Evolutionary conservation across 2,329 filamentous ascomycete species (phyloP), one percentile per base, ranked within the genome.

Genomic region (Cadophora sp.): DNA sequence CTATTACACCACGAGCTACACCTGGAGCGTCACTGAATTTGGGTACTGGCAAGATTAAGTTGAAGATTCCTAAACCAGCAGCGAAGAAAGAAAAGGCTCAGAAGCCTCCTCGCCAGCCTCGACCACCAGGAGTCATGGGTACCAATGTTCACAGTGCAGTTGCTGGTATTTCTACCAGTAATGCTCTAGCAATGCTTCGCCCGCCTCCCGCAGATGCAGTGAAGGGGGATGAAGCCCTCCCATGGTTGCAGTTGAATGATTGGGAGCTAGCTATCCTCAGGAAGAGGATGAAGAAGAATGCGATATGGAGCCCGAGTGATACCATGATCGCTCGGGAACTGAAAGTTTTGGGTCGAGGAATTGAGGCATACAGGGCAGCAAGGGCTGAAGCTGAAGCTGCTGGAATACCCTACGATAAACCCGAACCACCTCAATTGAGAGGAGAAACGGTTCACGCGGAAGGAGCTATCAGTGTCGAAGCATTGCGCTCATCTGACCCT

Each of bases 221-320:
- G 1, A 79, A 85, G 16, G 88, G 88, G 31, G 88, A 87, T 65
- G 74, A 82, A 2, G 85, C 90, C 67, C 85, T 87, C 12, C 89
- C 89, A 0, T 91, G 89, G 89, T 81, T 91, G 27, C 87, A 88
- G 73, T 82, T 91, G 46, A 91, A 88, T 7, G 81, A 84, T 19
- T 90, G 87, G 70, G 89, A 91, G 76, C 82, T 91, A 58, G 89
- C 88, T 0, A 86, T 89, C 71, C 83, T 96, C 8, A 84, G 92
- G 69, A 96, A 96, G 80, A 86, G 91, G 22, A 96, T 96, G 92
- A 96, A 96, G 85, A 96, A 96, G 84, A 96, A 96, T 76, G 91
- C 92, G 0, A 90, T 92, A 4, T 96, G 92, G 92, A 89, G 88
- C 2, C 92, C 92, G 0, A 94, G 91, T 71, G 91, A 93, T 74